phyloP scores from a whole-genome alignment of 176 grass and related monocot genomes.

The Poa pratensis region DNA sequence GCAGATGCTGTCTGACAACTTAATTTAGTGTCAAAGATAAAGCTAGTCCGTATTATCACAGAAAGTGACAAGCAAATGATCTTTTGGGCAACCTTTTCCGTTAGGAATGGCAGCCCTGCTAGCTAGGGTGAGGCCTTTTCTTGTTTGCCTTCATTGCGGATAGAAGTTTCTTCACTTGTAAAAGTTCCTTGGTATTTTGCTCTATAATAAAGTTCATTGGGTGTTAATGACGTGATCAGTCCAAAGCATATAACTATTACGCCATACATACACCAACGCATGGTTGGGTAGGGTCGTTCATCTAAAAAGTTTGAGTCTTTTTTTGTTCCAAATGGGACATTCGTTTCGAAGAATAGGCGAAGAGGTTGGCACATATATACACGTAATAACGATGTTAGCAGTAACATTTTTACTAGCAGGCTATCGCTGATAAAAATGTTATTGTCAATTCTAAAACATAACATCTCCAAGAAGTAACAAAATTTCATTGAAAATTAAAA shows the following conservation, averaged over 20 bases:
- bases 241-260: not conserved
- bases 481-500: no score
- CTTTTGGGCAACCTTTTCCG: not conserved
- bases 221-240: not conserved
- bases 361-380: no score
- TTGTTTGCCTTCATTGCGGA: not conserved
- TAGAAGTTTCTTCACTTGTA: not conserved
- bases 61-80: not conserved
- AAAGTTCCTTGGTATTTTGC: not conserved
- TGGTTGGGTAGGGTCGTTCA: not conserved
- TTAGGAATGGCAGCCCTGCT: not conserved
- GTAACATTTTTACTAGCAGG: no score
- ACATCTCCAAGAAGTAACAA: no score
- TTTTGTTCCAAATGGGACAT: not conserved
- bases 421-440: no score
- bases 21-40: not conserved
- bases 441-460: no score
- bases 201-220: not conserved
- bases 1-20: conserved; percentile 13
- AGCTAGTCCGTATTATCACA: not conserved
- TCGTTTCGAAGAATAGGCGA: not conserved
- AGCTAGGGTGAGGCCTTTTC: not conserved
- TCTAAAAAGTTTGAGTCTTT: no score
- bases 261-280: not conserved
- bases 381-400: no score